Percentiles rank a stretch among this genome's conserved stretches.
Evolutionary conservation across 129 eudicot species (phyloP).

Genomic region (Pittosporum tobira): DNA sequence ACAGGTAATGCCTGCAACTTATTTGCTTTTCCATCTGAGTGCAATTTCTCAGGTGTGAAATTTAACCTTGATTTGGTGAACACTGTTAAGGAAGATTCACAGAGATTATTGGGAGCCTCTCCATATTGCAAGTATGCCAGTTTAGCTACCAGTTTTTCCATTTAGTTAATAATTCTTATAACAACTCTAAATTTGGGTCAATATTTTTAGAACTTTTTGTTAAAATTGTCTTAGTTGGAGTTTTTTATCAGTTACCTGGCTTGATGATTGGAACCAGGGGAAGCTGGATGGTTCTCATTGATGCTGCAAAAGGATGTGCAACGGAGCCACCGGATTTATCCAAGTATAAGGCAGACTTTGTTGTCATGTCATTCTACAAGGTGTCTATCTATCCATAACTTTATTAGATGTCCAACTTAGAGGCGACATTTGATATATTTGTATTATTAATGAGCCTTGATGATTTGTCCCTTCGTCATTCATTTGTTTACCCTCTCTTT

Average conservation of each 20-base stretch:
- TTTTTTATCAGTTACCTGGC: neutral
- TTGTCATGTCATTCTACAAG: conserved; percentile 89
- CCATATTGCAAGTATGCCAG: conserved; percentile 40
- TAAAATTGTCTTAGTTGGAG: conserved; percentile 4
- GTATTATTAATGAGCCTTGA: neutral
- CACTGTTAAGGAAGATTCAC: conserved; percentile 50
- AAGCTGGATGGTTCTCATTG: conserved; percentile 77
- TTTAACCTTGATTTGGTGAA: conserved; percentile 73
- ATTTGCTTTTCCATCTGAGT: conserved; percentile 94
- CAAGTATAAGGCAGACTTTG: conserved; percentile 68
- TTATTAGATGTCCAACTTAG: neutral
- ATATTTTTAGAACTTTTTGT: neutral
- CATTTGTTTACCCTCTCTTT: conserved; percentile 12
- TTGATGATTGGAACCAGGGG: conserved; percentile 42
- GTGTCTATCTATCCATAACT: conserved; percentile 23
- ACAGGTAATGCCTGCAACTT: conserved; percentile 62
- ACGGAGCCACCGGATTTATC: conserved; percentile 82
- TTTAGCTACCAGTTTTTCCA: conserved; percentile 7
- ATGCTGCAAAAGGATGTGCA: conserved; percentile 97
- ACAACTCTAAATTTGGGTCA: neutral
- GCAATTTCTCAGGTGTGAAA: conserved; percentile 91
- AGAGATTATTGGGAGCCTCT: conserved; percentile 35
- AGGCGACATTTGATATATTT: no score
- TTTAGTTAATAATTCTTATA: neutral
- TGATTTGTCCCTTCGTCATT: neutral